Percentiles rank a stretch among this genome's conserved stretches.
Evolutionary conservation across 345 rosid genomes (phyloP).

Genomic region (Populus alba): DNA sequence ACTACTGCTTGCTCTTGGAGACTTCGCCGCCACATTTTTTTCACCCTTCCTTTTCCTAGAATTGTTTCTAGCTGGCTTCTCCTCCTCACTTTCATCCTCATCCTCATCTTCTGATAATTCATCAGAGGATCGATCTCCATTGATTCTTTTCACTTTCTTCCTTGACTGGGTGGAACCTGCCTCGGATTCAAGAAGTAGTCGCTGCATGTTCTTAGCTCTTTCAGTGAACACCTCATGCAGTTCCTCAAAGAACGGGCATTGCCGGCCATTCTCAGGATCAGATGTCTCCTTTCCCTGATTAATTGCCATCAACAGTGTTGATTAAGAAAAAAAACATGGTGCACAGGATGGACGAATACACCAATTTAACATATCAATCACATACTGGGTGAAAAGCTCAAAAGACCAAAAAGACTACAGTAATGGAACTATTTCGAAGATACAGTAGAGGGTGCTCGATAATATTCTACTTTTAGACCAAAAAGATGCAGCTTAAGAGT

Average conservation of each 20-base stretch:
- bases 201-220: conserved; percentile 44
- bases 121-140: conserved; percentile 24
- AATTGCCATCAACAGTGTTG: not conserved
- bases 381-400: not conserved
- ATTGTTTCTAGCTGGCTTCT: conserved; percentile 26
- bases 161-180: conserved; percentile 29
- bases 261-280: conserved; percentile 43
- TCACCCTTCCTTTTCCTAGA: conserved; percentile 44
- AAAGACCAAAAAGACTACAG: not conserved
- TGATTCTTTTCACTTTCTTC: conserved; percentile 36
- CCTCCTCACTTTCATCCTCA: conserved; percentile 36
- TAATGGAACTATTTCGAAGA: not conserved
- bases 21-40: conserved; percentile 17
- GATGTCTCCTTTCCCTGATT: conserved; percentile 58
- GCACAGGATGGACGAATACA: not conserved
- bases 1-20: conserved; percentile 19
- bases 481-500: not conserved
- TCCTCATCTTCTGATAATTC: conserved; percentile 42
- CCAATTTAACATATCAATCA: not conserved
- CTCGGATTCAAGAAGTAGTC: conserved; percentile 36
- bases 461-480: not conserved
- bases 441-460: not conserved
- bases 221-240: conserved; percentile 45
- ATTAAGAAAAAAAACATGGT: not conserved
- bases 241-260: conserved; percentile 55